A percentile compares a stretch with the other conserved stretches of the same genome.
Conservation (phyloP, 768 basidiomycete genomes). For the Termitomyces sp. region DNA sequence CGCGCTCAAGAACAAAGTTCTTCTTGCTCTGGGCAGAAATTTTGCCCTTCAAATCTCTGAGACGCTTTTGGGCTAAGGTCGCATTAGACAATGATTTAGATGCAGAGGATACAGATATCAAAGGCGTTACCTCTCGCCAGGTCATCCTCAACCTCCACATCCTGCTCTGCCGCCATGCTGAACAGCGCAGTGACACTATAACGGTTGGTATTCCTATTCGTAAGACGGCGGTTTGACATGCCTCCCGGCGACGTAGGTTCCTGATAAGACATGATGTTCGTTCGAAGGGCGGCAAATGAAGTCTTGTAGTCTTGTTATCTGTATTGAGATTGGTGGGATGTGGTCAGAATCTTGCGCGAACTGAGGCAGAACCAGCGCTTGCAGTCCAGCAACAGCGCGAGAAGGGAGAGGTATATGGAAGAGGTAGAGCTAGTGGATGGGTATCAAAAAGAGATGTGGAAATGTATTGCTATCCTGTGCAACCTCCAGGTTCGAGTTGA, state of each 20-base stretch:
- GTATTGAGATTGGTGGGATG: slow-evolving; percentile 8
- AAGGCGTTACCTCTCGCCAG: slow-evolving; percentile 78
- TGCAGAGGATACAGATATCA: slow-evolving; percentile 4
- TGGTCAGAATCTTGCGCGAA: slow-evolving; percentile 13
- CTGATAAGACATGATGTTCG: slow-evolving; percentile 54
- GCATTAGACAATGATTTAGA: slow-evolving; percentile 3
- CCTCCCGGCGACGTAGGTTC: slow-evolving; percentile 61
- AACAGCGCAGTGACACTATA: slow-evolving; percentile 95
- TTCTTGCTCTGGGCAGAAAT: slow-evolving; percentile 99
- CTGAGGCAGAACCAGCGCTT: slow-evolving; percentile 43
- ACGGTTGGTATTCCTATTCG: slow-evolving; percentile 92
- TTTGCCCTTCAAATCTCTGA: slow-evolving; percentile 92
- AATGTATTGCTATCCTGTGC: slow-evolving; percentile 9
- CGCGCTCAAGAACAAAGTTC: slow-evolving; percentile 98
- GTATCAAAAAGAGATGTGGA: slow-evolving; percentile 28
- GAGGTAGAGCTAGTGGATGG: slow-evolving; percentile 20
- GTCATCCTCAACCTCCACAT: slow-evolving; percentile 97
- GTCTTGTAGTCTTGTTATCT: slow-evolving; percentile 16
- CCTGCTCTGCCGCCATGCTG: slow-evolving; percentile 98
- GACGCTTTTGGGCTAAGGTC: slow-evolving; percentile 83
- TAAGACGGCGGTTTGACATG: slow-evolving; percentile 69
- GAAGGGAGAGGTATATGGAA: slow-evolving; percentile 18
- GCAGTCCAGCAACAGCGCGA: slow-evolving; percentile 24
- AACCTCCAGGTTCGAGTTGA: background rate
- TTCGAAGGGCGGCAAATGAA: slow-evolving; percentile 17